These are phyloP conservation scores for Alisma plantagoaquatica DNA, from an alignment of 106 monocot species.

Conservation along the genomic window DNA sequence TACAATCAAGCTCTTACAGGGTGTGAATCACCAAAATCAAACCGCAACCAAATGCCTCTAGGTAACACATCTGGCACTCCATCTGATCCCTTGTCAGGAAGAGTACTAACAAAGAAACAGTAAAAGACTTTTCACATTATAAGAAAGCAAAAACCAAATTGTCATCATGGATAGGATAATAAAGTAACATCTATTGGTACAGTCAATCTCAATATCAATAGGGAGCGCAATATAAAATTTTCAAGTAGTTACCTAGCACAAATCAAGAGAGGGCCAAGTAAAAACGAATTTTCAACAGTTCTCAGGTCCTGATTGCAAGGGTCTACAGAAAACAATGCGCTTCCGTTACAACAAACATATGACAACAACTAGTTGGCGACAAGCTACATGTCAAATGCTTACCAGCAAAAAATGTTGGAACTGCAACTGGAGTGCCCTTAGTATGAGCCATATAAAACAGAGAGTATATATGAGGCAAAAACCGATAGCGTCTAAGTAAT, in stretches of 20 bases:
- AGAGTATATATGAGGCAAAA: slow-evolving; percentile 78
- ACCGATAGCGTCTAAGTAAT: slow-evolving; percentile 37
- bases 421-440: slow-evolving; percentile 51
- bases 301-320: slow-evolving; percentile 55
- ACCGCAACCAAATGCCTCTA: slow-evolving; percentile 73
- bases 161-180: neutral
- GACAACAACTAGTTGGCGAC: neutral
- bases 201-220: neutral
- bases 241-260: slow-evolving; percentile 73
- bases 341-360: neutral
- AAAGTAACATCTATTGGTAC: neutral
- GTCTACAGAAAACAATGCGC: slow-evolving; percentile 34
- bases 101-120: slow-evolving; percentile 39
- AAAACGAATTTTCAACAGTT: slow-evolving; percentile 71
- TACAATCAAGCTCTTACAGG: slow-evolving; percentile 60
- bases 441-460: slow-evolving; percentile 71
- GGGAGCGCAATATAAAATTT: neutral
- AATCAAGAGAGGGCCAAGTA: slow-evolving; percentile 72
- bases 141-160: neutral
- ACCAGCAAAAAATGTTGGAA: slow-evolving; percentile 68
- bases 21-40: slow-evolving; percentile 96
- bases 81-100: slow-evolving; percentile 60
- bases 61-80: slow-evolving; percentile 45
- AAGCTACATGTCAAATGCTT: neutral
- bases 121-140: no score